Percentiles rank a stretch among this genome's conserved stretches.
phyloP scores from a whole-genome alignment of 306 rosid genomes.

The Luffa acutangula region DNA sequence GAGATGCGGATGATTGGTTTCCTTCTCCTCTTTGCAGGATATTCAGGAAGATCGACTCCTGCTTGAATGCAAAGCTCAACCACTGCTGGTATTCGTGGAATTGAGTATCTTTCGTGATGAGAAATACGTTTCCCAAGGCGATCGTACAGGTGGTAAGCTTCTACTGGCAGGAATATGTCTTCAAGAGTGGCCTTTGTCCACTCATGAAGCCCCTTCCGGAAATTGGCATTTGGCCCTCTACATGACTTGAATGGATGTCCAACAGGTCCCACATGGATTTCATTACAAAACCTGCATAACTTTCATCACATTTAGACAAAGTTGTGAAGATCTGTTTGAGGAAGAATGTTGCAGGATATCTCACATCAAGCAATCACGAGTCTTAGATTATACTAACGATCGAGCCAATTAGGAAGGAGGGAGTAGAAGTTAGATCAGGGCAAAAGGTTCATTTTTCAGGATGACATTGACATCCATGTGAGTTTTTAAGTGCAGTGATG shows the following conservation, averaged over 20 bases:
- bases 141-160: conserved; percentile 74
- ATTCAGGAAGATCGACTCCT: conserved; percentile 64
- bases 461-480: background rate
- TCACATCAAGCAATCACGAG: background rate
- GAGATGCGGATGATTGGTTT: conserved; percentile 73
- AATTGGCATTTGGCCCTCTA: conserved; percentile 45
- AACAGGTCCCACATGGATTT: conserved; percentile 81
- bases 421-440: background rate
- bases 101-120: conserved; percentile 64
- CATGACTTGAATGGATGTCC: conserved; percentile 97
- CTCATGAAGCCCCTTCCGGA: conserved; percentile 63
- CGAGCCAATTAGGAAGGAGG: background rate
- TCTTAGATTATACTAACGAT: background rate
- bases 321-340: background rate
- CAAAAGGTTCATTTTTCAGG: background rate
- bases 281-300: conserved; percentile 74
- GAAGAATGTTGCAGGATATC: background rate
- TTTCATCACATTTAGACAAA: background rate
- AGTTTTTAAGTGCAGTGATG: background rate
- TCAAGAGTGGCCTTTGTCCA: conserved; percentile 67
- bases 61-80: conserved; percentile 95
- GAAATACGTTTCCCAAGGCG: conserved; percentile 69
- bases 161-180: conserved; percentile 65
- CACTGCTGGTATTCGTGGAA: conserved; percentile 79
- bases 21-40: conserved; percentile 79